Base-by-base conservation (phyloP, 1,139 yeast species). In the Debaryomycetaceae sp. region DNA sequence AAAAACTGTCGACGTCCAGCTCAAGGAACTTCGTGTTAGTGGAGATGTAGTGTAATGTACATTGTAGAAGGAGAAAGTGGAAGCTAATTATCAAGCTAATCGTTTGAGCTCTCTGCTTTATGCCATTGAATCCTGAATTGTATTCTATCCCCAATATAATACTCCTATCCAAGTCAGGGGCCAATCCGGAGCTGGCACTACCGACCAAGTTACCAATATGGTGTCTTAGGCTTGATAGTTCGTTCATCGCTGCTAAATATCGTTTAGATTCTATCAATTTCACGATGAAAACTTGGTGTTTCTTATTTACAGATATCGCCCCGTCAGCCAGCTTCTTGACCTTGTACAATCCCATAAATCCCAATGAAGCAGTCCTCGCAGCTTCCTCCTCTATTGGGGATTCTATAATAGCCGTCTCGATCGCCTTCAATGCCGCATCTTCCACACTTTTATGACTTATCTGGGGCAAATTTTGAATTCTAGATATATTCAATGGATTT, bases 1-100 rank as follows among this genome's bases (percentile, higher is more conserved):
- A 37, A 5, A 45, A 27, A 6, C 38, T 33, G 38, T 56, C 56
- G 20, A 45, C 41, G 24, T 47, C 47, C 7, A 41, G 35, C 13
- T 47, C 27, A 6, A 62, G 42, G 6, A 40, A 13, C 22, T 55
- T 54, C 36, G 63, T 40, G 40, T 63, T 55, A 7, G 45, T 38
- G 1, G 69, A 57, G 5, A 60, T 41, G 36, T 54, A 50, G 45
- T 68, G 72, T 8, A 68, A 49, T n/a, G 62, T 33, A 37, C 63
- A 56, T 50, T 69, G 75, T 8, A 68, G 47, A 6, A 55, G 43
- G 37, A 69, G 52, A 47, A 69, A 67, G 49, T 68, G 68, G 47
- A 55, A 66, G 8, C 74, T 68, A 33, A 64, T 52, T 6, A 65
- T 51, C 17, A 61, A 45, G 42, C 60, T 67, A 1, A 49, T 44